Percentiles rank a stretch among this genome's conserved stretches.
Evolutionary conservation across 2,329 filamentous ascomycete species (phyloP).

Genomic region (Phyllosticta ampelicida): DNA sequence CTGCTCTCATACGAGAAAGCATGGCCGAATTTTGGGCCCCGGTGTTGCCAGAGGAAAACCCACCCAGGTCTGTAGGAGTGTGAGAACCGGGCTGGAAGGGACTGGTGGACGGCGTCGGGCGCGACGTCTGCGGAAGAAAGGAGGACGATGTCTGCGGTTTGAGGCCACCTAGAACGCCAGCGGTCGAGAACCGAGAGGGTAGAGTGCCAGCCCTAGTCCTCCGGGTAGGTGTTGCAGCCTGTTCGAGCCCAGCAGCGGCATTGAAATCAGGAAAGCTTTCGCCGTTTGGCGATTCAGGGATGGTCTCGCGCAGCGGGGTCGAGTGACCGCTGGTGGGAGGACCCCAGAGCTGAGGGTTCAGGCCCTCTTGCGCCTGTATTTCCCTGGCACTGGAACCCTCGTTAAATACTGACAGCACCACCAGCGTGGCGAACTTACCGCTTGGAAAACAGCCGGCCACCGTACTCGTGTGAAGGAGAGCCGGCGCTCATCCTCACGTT

Average conservation of each 20-base stretch:
- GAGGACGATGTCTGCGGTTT: conserved; percentile 42
- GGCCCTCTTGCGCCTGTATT: conserved; percentile 91
- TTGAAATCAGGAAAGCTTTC: conserved; percentile 91
- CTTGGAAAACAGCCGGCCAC: conserved; percentile 74
- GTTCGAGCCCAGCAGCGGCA: conserved; percentile 50
- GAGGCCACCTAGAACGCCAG: conserved; percentile 51
- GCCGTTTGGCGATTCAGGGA: conserved; percentile 84
- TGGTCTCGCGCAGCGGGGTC: conserved; percentile 90
- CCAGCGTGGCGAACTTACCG: conserved; percentile 49
- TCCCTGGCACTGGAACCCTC: conserved; percentile 62
- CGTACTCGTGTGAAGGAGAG: conserved; percentile 90
- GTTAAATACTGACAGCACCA: background rate
- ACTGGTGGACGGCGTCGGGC: conserved; percentile 76
- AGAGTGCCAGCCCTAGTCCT: conserved; percentile 87
- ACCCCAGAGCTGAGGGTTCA: conserved; percentile 69
- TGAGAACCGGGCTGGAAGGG: conserved; percentile 62
- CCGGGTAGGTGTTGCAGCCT: conserved; percentile 49
- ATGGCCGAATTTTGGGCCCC: conserved; percentile 44
- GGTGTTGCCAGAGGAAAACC: conserved; percentile 30
- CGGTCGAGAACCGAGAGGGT: conserved; percentile 85
- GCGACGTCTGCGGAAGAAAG: conserved; percentile 64
- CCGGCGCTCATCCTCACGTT: conserved; percentile 70
- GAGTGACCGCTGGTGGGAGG: conserved; percentile 95
- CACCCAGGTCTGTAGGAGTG: conserved; percentile 26
- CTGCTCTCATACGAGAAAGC: conserved; percentile 76